Conservation (phyloP, 129 eudicot genomes). For the Artemisia annua region DNA sequence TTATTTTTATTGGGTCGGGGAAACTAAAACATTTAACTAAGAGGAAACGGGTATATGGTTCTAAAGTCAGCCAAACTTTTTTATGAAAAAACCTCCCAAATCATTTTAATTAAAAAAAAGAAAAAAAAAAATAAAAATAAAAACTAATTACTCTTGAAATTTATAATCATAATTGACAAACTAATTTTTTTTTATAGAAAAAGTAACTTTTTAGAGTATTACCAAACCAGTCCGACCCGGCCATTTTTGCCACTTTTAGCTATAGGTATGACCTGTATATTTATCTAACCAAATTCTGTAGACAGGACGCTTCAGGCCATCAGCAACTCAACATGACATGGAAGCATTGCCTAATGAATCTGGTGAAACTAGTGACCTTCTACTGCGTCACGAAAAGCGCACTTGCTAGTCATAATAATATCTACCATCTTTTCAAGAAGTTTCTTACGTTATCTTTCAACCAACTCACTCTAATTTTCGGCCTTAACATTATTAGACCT, state of each 20-base stretch:
- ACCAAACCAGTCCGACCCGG: background rate
- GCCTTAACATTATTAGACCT: conserved; percentile 37
- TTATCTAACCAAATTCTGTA: conserved; percentile 53
- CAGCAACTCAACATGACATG: conserved; percentile 63
- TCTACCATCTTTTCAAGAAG: conserved; percentile 28
- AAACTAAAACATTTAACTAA: too few species aligned
- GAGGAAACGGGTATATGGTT: background rate
- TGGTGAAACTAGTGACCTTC: conserved; percentile 65
- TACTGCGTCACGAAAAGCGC: conserved; percentile 84
- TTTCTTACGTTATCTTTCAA: conserved; percentile 40
- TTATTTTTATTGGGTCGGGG: background rate
- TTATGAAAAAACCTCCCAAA: background rate
- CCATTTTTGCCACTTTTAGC: background rate
- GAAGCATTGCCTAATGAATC: conserved; percentile 75
- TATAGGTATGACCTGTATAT: background rate
- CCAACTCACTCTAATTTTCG: conserved; percentile 55
- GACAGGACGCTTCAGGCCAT: conserved; percentile 64
- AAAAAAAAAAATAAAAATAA: background rate
- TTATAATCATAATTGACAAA: background rate
- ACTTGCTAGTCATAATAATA: conserved; percentile 55
- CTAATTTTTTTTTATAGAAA: background rate
- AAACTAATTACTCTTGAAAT: background rate
- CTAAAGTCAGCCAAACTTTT: background rate
- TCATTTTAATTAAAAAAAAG: background rate
- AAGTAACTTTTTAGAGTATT: background rate